Evolutionary conservation across 2,329 filamentous ascomycete genomes (phyloP).

Genomic region (Geosmithia flava): DNA sequence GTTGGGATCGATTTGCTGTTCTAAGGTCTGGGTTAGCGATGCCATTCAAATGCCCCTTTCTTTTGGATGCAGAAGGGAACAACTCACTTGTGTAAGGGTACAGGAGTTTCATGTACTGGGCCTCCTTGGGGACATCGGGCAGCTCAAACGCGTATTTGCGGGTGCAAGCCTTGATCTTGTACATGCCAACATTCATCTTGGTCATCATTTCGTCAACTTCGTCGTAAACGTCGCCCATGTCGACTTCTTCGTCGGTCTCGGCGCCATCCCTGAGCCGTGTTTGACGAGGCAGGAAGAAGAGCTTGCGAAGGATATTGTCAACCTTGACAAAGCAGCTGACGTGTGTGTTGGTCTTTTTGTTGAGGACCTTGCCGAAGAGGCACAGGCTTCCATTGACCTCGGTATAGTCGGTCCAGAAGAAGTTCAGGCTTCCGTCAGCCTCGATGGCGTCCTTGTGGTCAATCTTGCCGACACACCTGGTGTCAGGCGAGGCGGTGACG

Average conservation of each 20-base stretch:
- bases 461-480: constrained; percentile 63
- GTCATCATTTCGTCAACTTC: constrained; percentile 87
- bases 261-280: constrained; percentile 41
- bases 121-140: constrained; percentile 73
- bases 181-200: constrained; percentile 70
- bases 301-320: constrained; percentile 83
- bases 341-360: constrained; percentile 67
- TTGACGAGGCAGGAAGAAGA: constrained; percentile 83
- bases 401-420: constrained; percentile 97
- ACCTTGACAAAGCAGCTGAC: constrained; percentile 94
- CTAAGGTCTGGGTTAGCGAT: constrained; percentile 16
- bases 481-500: constrained; percentile 60
- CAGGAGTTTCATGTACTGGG: constrained; percentile 86
- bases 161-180: constrained; percentile 84
- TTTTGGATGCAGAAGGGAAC: background rate
- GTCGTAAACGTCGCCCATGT: constrained; percentile 79
- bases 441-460: constrained; percentile 79
- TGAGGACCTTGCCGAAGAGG: constrained; percentile 89
- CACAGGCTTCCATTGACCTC: constrained; percentile 86
- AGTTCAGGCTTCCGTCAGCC: constrained; percentile 77
- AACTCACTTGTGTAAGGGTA: constrained; percentile 75
- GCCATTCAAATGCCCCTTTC: background rate
- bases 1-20: constrained; percentile 59
- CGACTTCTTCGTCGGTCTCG: constrained; percentile 65
- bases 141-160: constrained; percentile 96